phyloP scores from a whole-genome alignment of 2,329 filamentous ascomycete genomes.

The Verticillium alfalfae region DNA sequence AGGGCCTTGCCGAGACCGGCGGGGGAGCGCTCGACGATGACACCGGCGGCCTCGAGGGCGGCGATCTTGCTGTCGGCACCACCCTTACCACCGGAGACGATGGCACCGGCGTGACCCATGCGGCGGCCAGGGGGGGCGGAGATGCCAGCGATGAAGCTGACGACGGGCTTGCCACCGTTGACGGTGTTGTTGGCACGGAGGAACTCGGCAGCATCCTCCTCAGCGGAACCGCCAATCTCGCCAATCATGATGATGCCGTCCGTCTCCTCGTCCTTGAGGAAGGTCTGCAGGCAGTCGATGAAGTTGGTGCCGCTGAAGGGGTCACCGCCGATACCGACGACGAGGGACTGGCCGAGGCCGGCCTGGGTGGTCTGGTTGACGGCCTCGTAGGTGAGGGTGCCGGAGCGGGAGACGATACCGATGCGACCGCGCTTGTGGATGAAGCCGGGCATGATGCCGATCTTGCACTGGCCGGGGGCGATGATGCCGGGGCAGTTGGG shows the following conservation, averaged over 20 bases:
- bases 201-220: slow-evolving; percentile 98
- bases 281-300: slow-evolving; percentile 97
- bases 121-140: slow-evolving; percentile 91
- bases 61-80: slow-evolving; percentile 97
- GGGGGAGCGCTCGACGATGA: slow-evolving; percentile 92
- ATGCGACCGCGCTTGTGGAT: slow-evolving; percentile 99
- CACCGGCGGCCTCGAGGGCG: slow-evolving; percentile 87
- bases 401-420: slow-evolving; percentile 96
- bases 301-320: slow-evolving; percentile 99
- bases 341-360: slow-evolving; percentile 94
- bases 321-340: slow-evolving; percentile 97
- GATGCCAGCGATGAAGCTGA: slow-evolving; percentile 98
- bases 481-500: slow-evolving; percentile 99
- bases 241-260: slow-evolving; percentile 99
- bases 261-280: slow-evolving; percentile 91
- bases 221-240: slow-evolving; percentile 94
- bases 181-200: slow-evolving; percentile 84
- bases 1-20: slow-evolving; percentile 89
- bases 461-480: slow-evolving; percentile 94
- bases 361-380: slow-evolving; percentile 97
- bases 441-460: slow-evolving; percentile 99
- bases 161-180: slow-evolving; percentile 84
- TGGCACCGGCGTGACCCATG: slow-evolving; percentile 98
- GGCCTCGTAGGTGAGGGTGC: slow-evolving; percentile 97
- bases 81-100: slow-evolving; percentile 95